Evolutionary conservation across 495 filamentous ascomycete genomes (phyloP), one percentile per base, ranked within the genome.

Genomic region (Penicillium bovifimosum): DNA sequence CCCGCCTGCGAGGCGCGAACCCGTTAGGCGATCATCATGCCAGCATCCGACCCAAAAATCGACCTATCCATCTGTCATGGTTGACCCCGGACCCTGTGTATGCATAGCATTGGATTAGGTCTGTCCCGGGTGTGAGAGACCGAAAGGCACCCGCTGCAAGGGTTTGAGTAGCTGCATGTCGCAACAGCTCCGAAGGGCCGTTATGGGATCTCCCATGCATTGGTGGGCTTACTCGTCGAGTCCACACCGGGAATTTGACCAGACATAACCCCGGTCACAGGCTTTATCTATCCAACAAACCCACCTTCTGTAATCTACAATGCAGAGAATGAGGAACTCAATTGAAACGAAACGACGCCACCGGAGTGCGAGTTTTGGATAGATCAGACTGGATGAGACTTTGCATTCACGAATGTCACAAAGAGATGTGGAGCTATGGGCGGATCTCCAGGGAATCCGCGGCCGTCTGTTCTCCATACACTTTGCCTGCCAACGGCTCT

Each of bases 11-110:
- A 55, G 63, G 60, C 53, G 55, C 53, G 55, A 61, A 59, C 59
- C 60, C 60, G 63, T 50, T 66, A 61, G 63, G 34, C 58, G 63
- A 66, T 61, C 63, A 53, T 34, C 29, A 56, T 54, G 59, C 36
- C 36, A 31, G 42, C 50, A 52, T 50, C 55, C 53, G 61, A 48
- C 20, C 24, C n/a, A 24, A 31, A 18, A 41, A 17, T 27, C 35
- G 51, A 54, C 35, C 35, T 24, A 28, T 54, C 43, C 10, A 54
- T 44, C 50, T 50, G 48, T 50, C 48, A 50, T 33, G 33, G 26
- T 48, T 31, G 26, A 48, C 46, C 46, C 46, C 46, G 14, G 46
- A 48, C 26, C 20, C 26, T 17, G 27, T 53, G 11, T 46, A 47
- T 54, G 43, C 51, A 48, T 14, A 46, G 43, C 34, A 46, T 46